phyloP scores from a whole-genome alignment of 2,329 filamentous ascomycete genomes.

The Fusarium hostae region DNA sequence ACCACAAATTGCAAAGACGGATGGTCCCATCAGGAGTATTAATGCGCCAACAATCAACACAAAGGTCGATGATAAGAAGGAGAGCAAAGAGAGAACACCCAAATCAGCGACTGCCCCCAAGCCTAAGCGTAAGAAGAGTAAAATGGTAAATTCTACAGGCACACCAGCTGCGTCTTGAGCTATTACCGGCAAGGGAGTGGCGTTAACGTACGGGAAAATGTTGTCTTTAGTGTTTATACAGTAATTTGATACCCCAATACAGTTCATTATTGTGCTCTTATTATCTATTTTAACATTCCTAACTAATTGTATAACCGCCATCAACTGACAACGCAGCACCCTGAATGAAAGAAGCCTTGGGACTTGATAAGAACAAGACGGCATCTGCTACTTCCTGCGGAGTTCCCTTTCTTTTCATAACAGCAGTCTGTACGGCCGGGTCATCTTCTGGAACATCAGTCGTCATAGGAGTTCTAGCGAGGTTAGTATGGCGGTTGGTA shows the following conservation, averaged over 20 bases:
- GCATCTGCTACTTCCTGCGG: slow-evolving; percentile 60
- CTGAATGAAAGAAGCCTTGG: slow-evolving; percentile 59
- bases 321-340: slow-evolving; percentile 57
- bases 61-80: slow-evolving; percentile 59
- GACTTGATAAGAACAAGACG: slow-evolving; percentile 56
- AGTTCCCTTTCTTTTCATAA: slow-evolving; percentile 54
- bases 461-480: slow-evolving; percentile 55
- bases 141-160: slow-evolving; percentile 50
- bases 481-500: background rate
- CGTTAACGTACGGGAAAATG: slow-evolving; percentile 6
- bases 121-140: slow-evolving; percentile 62
- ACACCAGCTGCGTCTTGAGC: slow-evolving; percentile 49
- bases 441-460: slow-evolving; percentile 51
- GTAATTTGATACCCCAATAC: slow-evolving; percentile 44
- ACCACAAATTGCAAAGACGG: slow-evolving; percentile 46
- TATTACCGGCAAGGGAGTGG: background rate
- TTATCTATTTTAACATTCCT: background rate
- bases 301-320: slow-evolving; percentile 56
- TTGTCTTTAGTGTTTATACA: slow-evolving; percentile 9
- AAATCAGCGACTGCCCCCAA: slow-evolving; percentile 56
- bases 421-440: slow-evolving; percentile 48
- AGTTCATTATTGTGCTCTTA: slow-evolving; percentile 3
- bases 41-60: slow-evolving; percentile 53
- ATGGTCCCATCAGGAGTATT: slow-evolving; percentile 49
- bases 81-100: slow-evolving; percentile 58